Evolutionary conservation across 768 basidiomycete species (phyloP).

Genomic region (Phaeotremella fagi): DNA sequence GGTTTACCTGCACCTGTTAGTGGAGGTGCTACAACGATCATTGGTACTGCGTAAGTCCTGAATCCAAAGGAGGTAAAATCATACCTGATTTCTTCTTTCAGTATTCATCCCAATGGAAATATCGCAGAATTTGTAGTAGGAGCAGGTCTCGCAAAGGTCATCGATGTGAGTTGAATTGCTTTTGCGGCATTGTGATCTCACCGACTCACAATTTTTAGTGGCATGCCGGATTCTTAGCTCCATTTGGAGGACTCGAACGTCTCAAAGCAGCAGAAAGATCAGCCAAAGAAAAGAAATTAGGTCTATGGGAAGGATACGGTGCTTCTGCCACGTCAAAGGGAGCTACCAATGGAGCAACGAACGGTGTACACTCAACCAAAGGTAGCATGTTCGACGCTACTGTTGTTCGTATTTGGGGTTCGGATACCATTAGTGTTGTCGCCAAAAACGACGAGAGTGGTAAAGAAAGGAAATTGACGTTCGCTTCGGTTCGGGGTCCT

Average conservation of each 20-base stretch:
- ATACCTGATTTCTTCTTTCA: constrained; percentile 8
- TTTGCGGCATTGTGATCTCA: background rate
- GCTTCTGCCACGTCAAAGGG: constrained; percentile 49
- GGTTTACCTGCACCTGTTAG: constrained; percentile 53
- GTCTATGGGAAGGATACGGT: constrained; percentile 44
- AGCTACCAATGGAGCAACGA: constrained; percentile 7
- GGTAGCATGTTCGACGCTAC: constrained; percentile 64
- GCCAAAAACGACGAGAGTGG: constrained; percentile 59
- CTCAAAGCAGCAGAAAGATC: constrained; percentile 75
- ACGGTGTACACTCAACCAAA: constrained; percentile 32
- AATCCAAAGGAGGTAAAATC: too few relatives aligned
- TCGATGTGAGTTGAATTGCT: constrained; percentile 55
- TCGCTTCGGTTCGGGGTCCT: constrained; percentile 82
- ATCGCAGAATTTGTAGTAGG: constrained; percentile 83
- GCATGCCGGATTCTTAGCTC: constrained; percentile 93
- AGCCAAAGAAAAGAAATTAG: constrained; percentile 54
- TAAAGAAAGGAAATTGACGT: constrained; percentile 75
- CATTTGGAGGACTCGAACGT: constrained; percentile 76
- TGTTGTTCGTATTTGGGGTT: constrained; percentile 84
- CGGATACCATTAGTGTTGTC: constrained; percentile 78
- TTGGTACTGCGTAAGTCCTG: constrained; percentile 57
- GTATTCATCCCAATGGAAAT: constrained; percentile 84
- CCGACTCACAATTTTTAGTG: constrained; percentile 51
- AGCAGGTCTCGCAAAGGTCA: constrained; percentile 79
- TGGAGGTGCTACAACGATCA: constrained; percentile 74